Conservation (phyloP, 441 rosid species). For the Isatis lusitanica region DNA sequence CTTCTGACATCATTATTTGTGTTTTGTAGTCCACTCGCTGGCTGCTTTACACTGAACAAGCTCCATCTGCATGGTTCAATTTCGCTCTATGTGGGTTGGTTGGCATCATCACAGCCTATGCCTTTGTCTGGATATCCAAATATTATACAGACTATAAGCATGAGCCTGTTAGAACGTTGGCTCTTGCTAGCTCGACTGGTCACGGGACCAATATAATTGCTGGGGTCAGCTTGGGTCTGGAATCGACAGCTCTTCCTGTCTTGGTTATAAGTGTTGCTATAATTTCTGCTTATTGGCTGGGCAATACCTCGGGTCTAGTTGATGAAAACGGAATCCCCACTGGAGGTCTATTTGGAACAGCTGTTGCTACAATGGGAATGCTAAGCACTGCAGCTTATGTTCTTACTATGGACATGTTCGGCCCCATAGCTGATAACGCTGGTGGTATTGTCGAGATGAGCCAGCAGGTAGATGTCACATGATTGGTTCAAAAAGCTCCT, state of each 20-base stretch:
- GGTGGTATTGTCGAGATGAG: constrained; percentile 99
- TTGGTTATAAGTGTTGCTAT: constrained; percentile 83
- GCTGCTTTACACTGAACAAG: constrained; percentile 95
- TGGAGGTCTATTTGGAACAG: constrained; percentile 98
- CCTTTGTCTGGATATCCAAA: constrained; percentile 90
- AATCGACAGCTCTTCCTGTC: constrained; percentile 97
- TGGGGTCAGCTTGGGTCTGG: constrained; percentile 97
- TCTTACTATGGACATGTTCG: constrained; percentile 99
- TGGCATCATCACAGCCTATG: constrained; percentile 92
- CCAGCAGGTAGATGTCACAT: constrained; percentile 71
- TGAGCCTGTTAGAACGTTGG: constrained; percentile 89
- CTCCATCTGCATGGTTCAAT: constrained; percentile 96
- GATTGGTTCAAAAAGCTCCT: constrained; percentile 15
- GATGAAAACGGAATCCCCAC: constrained; percentile 83
- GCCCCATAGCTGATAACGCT: constrained; percentile 99
- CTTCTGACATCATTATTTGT: constrained; percentile 31
- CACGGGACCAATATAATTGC: constrained; percentile 99
- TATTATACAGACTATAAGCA: constrained; percentile 97
- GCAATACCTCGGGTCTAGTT: constrained; percentile 87
- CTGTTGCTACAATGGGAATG: constrained; percentile 99
- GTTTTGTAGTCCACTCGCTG: constrained; percentile 86
- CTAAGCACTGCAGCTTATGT: constrained; percentile 98
- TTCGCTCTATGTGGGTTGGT: constrained; percentile 94
- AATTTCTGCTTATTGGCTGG: constrained; percentile 89
- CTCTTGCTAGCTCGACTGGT: constrained; percentile 95